Percentiles rank a stretch among this genome's conserved stretches.
These are phyloP conservation scores for Lasiosphaeris hirsuta DNA, from an alignment of 495 filamentous ascomycete genomes.

Conservation along the genomic window DNA sequence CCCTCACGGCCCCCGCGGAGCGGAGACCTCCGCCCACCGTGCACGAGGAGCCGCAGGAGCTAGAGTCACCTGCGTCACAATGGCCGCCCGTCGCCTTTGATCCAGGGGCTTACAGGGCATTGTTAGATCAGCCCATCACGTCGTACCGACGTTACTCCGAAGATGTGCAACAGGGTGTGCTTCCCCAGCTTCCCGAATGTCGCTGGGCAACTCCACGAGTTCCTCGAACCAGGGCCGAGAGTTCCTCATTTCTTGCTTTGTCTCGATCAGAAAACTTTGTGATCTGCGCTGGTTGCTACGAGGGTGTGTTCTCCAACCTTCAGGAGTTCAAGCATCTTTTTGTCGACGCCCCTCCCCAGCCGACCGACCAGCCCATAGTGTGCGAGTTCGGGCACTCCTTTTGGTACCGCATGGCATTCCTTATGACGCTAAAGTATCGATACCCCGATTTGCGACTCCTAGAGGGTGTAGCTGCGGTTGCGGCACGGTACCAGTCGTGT, in stretches of 20 bases:
- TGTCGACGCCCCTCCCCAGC: constrained; percentile 32
- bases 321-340: constrained; percentile 37
- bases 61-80: constrained; percentile 16
- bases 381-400: constrained; percentile 45
- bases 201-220: constrained; percentile 29
- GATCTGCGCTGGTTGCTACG: constrained; percentile 46
- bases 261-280: constrained; percentile 42
- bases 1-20: constrained; percentile 1
- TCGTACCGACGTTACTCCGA: constrained; percentile 38
- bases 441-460: constrained; percentile 39
- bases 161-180: constrained; percentile 25
- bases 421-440: constrained; percentile 39
- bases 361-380: constrained; percentile 32
- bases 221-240: constrained; percentile 16
- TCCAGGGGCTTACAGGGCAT: constrained; percentile 18
- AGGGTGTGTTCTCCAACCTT: constrained; percentile 34
- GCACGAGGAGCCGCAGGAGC: constrained; percentile 20
- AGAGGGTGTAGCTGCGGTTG: constrained; percentile 36
- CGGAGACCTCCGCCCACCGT: constrained; percentile 4
- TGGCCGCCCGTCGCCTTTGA: constrained; percentile 32
- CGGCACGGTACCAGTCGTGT: constrained; percentile 34
- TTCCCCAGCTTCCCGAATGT: constrained; percentile 38
- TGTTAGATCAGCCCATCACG: constrained; percentile 20
- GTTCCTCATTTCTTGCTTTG: constrained; percentile 39
- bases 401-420: constrained; percentile 47